These are phyloP conservation scores for Diplodia mutila DNA, from an alignment of 2,329 filamentous ascomycete species.

Conservation along the genomic window DNA sequence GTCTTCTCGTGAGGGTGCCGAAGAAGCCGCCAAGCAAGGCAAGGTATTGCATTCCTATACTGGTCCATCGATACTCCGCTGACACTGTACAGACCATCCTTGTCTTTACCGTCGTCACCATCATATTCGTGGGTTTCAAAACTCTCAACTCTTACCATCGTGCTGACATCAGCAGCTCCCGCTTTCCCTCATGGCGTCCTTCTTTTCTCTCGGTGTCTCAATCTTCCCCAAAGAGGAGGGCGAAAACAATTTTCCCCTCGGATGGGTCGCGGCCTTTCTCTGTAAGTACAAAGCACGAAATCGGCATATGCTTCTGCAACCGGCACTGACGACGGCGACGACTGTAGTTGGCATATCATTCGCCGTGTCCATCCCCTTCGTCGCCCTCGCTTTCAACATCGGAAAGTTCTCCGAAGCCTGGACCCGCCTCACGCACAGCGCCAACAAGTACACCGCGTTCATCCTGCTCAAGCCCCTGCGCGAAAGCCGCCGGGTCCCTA, in stretches of 20 bases:
- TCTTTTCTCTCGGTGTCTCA: conserved; percentile 59
- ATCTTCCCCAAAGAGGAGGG: conserved; percentile 35
- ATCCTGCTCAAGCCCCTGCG: background rate
- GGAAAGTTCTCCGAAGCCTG: conserved; percentile 38
- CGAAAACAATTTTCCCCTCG: conserved; percentile 43
- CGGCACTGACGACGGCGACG: conserved; percentile 41
- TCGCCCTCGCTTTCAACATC: conserved; percentile 51
- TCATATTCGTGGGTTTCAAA: conserved; percentile 52
- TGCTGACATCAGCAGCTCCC: conserved; percentile 35
- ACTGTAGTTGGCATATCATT: conserved; percentile 56
- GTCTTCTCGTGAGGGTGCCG: conserved; percentile 64
- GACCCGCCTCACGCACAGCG: conserved; percentile 1
- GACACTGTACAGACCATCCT: conserved; percentile 55
- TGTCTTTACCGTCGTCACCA: conserved; percentile 64
- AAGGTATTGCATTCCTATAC: background rate
- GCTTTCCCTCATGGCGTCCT: conserved; percentile 58
- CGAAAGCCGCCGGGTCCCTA: background rate
- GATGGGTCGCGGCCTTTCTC: conserved; percentile 35
- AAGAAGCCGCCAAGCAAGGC: conserved; percentile 61
- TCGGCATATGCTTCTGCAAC: conserved; percentile 47
- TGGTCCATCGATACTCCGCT: background rate
- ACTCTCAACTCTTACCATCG: background rate
- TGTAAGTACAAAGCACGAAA: conserved; percentile 31
- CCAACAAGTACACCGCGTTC: conserved; percentile 5
- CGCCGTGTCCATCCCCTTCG: conserved; percentile 56